Conservation (phyloP, 73 alveolate genomes). For the Tetrahymena borealis region DNA sequence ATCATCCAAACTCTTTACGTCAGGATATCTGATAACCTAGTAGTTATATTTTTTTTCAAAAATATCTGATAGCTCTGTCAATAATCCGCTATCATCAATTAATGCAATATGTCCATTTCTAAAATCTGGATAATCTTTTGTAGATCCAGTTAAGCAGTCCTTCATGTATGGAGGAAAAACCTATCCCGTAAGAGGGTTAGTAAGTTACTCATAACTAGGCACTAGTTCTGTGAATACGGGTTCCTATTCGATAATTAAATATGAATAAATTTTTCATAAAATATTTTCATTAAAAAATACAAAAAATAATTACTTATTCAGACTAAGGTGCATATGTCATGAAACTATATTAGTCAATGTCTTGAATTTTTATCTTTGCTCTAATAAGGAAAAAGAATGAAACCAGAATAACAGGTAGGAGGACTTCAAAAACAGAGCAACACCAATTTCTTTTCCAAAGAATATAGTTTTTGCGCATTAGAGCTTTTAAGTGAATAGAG, state of each 20-base stretch:
- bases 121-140: not conserved
- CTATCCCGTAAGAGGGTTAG: not conserved
- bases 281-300: not conserved
- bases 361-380: not conserved
- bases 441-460: conserved; percentile 79
- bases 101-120: not conserved
- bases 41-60: not conserved
- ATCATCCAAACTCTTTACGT: not conserved
- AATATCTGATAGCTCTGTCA: not conserved
- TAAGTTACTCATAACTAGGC: not conserved
- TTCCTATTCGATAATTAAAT: not conserved
- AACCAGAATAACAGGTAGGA: conserved; percentile 62
- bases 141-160: not conserved
- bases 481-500: conserved; percentile 59
- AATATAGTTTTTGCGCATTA: conserved; percentile 79
- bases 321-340: not conserved
- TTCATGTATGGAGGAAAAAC: not conserved
- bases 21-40: not conserved
- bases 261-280: not conserved
- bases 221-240: not conserved
- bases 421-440: conserved; percentile 69
- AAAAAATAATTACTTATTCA: conserved; percentile 6
- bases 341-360: not conserved
- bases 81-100: not conserved
- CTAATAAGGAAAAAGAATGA: conserved; percentile 1